These are phyloP conservation scores for Sugiyamaella qingdaonensis DNA, from an alignment of 805 yeast genomes.

Conservation along the genomic window DNA sequence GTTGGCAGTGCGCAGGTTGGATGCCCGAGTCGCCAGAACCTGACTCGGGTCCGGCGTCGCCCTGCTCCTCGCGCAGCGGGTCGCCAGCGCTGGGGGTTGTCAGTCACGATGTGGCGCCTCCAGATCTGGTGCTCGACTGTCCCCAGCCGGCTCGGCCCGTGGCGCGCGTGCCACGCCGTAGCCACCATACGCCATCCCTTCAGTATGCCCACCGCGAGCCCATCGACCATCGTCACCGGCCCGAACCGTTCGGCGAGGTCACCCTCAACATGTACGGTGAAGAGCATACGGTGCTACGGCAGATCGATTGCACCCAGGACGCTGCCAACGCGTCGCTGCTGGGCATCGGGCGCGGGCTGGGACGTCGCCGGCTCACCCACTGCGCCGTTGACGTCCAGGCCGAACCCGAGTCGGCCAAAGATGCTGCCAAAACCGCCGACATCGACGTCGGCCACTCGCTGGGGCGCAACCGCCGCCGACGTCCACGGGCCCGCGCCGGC, in stretches of 20 bases:
- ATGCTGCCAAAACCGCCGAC: neutral
- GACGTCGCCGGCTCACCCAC: neutral
- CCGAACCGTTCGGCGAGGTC: conserved; percentile 10
- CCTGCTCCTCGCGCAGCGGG: neutral
- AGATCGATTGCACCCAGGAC: neutral
- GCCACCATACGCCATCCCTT: neutral
- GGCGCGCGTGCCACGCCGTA: neutral
- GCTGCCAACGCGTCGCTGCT: neutral
- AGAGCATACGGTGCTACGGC: conserved; percentile 11
- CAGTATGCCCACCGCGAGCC: neutral
- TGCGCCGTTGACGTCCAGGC: neutral
- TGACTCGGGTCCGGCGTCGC: neutral
- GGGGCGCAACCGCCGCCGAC: neutral
- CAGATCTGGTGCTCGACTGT: neutral
- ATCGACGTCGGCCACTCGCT: neutral
- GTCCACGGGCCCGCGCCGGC: neutral
- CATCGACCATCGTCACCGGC: neutral
- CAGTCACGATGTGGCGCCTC: neutral
- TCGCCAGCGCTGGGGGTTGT: neutral
- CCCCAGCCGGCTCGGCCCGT: neutral
- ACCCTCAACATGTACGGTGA: conserved; percentile 9
- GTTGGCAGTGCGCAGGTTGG: too few relatives aligned
- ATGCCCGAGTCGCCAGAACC: neutral
- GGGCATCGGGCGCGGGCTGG: neutral
- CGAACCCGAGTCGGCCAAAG: neutral